Conservation (phyloP, 2,329 filamentous ascomycete species). For the Thyridium curvatum region DNA sequence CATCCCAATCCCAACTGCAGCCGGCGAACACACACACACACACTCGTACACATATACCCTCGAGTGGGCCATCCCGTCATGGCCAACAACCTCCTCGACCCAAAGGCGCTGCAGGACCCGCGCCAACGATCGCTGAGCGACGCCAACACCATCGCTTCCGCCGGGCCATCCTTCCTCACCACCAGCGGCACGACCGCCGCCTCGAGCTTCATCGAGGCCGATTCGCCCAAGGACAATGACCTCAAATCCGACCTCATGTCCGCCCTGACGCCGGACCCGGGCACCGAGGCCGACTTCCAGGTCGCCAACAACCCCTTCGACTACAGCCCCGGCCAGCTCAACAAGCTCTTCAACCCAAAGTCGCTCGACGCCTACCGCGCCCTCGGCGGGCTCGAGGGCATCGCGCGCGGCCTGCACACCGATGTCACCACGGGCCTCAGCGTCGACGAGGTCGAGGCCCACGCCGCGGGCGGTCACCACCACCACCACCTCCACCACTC, state of each 20-base stretch:
- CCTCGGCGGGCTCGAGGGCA: constrained; percentile 63
- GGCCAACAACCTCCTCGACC: too few relatives aligned
- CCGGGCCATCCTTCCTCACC: too few relatives aligned
- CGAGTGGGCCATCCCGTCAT: too few relatives aligned
- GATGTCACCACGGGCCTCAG: constrained; percentile 61
- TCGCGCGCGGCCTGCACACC: constrained; percentile 68
- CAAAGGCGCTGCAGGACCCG: too few relatives aligned
- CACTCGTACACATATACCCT: too few relatives aligned
- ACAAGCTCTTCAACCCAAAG: constrained; percentile 76
- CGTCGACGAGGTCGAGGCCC: constrained; percentile 51
- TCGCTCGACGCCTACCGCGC: constrained; percentile 68
- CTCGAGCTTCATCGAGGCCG: too few relatives aligned
- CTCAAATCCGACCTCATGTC: constrained; percentile 33
- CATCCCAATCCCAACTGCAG: too few relatives aligned
- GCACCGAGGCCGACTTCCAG: constrained; percentile 63
- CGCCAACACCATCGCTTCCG: too few relatives aligned
- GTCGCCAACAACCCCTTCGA: constrained; percentile 66
- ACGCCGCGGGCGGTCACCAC: background rate
- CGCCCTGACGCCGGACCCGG: constrained; percentile 62
- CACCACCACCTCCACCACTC: background rate
- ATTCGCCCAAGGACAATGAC: constrained; percentile 1
- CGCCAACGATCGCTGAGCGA: too few relatives aligned
- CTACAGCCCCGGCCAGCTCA: constrained; percentile 65
- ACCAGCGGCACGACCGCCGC: too few relatives aligned
- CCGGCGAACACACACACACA: too few relatives aligned